Percentiles rank a stretch among this genome's conserved stretches.
Evolutionary conservation across 352 stramenopile species (phyloP).

Genomic region (Globisporangium okanoganense): DNA sequence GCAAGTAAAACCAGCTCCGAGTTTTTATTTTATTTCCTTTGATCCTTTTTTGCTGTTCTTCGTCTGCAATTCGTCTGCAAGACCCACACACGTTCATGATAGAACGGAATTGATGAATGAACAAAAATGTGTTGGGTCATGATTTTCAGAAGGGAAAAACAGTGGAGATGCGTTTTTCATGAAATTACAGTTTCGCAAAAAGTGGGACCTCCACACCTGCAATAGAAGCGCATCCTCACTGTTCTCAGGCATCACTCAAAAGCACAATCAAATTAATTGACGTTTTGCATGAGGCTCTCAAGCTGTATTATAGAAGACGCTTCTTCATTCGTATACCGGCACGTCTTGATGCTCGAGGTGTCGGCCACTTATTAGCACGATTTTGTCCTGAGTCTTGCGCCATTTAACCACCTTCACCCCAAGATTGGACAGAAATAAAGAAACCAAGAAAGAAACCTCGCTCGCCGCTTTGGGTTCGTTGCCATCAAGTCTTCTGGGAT

Average conservation of each 20-base stretch:
- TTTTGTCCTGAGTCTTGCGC: too few species aligned
- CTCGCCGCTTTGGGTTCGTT: too few species aligned
- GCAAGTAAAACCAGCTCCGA: too few species aligned
- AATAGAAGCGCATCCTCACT: not conserved
- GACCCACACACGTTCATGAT: not conserved
- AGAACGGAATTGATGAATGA: not conserved
- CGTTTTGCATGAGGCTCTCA: too few species aligned
- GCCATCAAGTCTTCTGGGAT: too few species aligned
- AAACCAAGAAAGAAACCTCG: too few species aligned
- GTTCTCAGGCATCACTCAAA: not conserved
- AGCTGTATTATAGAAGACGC: not conserved
- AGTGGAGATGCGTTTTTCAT: not conserved
- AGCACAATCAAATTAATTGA: too few species aligned
- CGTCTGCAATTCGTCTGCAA: not conserved
- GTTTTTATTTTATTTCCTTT: not conserved
- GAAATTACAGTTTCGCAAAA: not conserved
- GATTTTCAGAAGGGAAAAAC: not conserved
- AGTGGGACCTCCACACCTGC: not conserved
- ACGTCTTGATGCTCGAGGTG: not conserved
- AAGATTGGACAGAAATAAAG: too few species aligned
- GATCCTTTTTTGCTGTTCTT: not conserved
- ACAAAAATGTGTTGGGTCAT: not conserved
- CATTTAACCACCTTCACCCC: too few species aligned
- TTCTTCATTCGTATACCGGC: not conserved
- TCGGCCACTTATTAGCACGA: too few species aligned